Evolutionary conservation across 2,329 filamentous ascomycete genomes (phyloP), one percentile per base, ranked within the genome.

Genomic region (Colletotrichum ledebouriae): DNA sequence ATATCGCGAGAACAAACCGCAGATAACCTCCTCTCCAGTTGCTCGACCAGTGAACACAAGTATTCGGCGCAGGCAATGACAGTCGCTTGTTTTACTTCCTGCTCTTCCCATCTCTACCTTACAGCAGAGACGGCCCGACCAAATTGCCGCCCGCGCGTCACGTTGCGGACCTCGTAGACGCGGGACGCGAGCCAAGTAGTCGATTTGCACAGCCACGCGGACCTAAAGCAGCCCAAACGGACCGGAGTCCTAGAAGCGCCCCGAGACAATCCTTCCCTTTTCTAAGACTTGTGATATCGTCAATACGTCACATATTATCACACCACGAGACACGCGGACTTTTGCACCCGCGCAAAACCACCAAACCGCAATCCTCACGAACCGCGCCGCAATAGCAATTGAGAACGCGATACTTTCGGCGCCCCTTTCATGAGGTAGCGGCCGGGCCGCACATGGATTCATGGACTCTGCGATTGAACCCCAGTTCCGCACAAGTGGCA

Each of bases 391-490:
- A 53, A 37, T 39, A 39, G 20, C 49, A 63, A 47, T 29, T 37
- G 59, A 46, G 39, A 47, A 56, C 22, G 17, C 22, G 3, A 0
- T 17, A 44, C 55, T n/a, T 17, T 44, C 55, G 33, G 47, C 39
- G 49, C 58, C 60, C 37, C 46, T 69, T 39, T 63, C 57, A 58
- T 67, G 67, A 69, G 63, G 63, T 67, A 67, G 50, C 67, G 44
- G 22, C 50, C 66, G 53, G 25, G 41, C 53, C 47, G 59, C 61
- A 65, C 59, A 71, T 71, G 66, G 69, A 62, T 71, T 63, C 58
- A 71, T 71, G 69, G 69, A 71, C 67, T 69, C 69, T 52, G 69
- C 58, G 56, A 63, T 69, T 60, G 67, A 57, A 53, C 56, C 66
- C 52, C 60, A 71, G 49, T 59, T 66, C 49, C 61, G 61, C 46